phyloP scores from a whole-genome alignment of 768 basidiomycete genomes.

The Amyloporia xantha region DNA sequence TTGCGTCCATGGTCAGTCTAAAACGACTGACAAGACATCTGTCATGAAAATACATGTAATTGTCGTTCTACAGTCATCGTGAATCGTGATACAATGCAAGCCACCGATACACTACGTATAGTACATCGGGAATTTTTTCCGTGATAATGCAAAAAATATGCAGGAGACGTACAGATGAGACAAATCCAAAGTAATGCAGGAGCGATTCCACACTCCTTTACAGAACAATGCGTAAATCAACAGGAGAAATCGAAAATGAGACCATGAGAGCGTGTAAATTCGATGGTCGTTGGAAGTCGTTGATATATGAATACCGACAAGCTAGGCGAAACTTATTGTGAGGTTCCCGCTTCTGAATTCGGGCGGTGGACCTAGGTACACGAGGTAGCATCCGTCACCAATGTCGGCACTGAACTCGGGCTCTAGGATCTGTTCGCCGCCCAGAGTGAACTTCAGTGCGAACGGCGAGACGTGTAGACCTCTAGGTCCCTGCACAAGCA shows the following conservation, averaged over 20 bases:
- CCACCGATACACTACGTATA: neutral
- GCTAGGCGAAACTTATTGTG: neutral
- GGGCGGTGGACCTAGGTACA: neutral
- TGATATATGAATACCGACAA: no score
- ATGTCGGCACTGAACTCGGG: neutral
- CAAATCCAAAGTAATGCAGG: neutral
- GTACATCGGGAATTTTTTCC: neutral
- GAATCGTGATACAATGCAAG: neutral
- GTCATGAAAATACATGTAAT: no score
- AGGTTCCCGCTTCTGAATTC: neutral
- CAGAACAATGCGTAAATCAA: no score
- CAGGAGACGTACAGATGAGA: neutral
- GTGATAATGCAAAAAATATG: neutral
- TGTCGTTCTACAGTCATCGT: no score
- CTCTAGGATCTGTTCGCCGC: slow-evolving; percentile 2
- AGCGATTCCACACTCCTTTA: no score
- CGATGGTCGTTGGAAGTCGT: no score
- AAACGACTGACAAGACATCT: no score
- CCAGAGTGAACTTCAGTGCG: neutral
- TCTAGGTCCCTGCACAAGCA: slow-evolving; percentile 1
- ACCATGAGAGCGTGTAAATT: no score
- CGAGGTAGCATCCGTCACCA: neutral
- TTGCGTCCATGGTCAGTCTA: no score
- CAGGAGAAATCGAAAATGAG: no score
- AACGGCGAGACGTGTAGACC: no score